Conservation (phyloP, 1,284 basidiomycete species). For the Cerrena zonata region DNA sequence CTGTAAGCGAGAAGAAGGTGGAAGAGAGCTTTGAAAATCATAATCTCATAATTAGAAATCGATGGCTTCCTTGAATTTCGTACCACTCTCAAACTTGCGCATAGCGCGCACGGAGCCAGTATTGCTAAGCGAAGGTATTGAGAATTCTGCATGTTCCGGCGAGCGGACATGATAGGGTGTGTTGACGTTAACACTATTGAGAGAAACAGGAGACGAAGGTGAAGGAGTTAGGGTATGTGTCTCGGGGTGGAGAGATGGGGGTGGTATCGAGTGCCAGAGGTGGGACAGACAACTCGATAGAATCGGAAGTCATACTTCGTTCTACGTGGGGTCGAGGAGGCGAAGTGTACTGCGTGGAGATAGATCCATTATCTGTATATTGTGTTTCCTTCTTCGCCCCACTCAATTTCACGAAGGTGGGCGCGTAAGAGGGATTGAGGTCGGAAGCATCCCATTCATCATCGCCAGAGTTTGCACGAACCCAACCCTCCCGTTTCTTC, state of each 20-base stretch:
- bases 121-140: slow-evolving; percentile 14
- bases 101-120: slow-evolving; percentile 18
- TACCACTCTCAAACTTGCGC: slow-evolving; percentile 27
- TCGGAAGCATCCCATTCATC: slow-evolving; percentile 28
- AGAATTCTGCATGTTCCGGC: slow-evolving; percentile 18
- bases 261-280: neutral
- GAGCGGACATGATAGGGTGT: slow-evolving; percentile 1
- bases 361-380: slow-evolving; percentile 2
- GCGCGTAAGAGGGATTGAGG: slow-evolving; percentile 9
- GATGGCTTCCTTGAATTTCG: slow-evolving; percentile 26
- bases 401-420: slow-evolving; percentile 3
- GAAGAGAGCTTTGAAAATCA: too few species aligned
- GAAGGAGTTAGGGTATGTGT: slow-evolving; percentile 12
- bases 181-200: slow-evolving; percentile 9
- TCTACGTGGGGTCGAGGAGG: neutral
- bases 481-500: slow-evolving; percentile 21
- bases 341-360: slow-evolving; percentile 3
- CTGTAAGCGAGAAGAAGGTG: too few species aligned
- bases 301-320: slow-evolving; percentile 13
- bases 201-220: slow-evolving; percentile 10
- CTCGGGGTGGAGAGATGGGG: slow-evolving; percentile 3
- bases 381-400: slow-evolving; percentile 9
- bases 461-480: slow-evolving; percentile 22
- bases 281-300: slow-evolving; percentile 11
- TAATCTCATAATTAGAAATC: too few species aligned